Conservation (phyloP, 78 protist species). For the Polysphondylium violaceum region DNA sequence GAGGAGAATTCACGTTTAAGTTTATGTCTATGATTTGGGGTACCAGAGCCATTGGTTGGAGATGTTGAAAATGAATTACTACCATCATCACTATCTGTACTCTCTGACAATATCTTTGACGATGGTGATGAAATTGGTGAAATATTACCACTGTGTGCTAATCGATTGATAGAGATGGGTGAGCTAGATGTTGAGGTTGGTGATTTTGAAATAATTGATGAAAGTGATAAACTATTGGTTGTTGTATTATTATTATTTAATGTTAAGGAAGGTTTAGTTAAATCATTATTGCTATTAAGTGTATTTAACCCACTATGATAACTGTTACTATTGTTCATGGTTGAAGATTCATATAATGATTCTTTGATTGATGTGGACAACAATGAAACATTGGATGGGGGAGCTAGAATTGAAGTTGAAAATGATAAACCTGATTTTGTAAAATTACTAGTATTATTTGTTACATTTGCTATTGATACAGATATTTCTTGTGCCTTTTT, state of each 20-base stretch:
- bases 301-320: no score
- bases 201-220: conserved; percentile 15
- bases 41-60: background rate
- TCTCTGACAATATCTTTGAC: background rate
- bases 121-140: conserved; percentile 52
- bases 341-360: no score
- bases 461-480: no score
- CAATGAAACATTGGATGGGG: background rate
- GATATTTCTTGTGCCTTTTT: conserved; percentile 38
- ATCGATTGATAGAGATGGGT: conserved; percentile 20
- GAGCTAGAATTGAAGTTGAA: background rate
- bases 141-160: background rate
- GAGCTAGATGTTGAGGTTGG: conserved; percentile 18
- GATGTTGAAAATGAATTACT: conserved; percentile 19
- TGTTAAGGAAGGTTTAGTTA: background rate
- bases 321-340: no score
- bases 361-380: no score
- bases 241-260: conserved; percentile 3
- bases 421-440: background rate
- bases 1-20: conserved; percentile 42
- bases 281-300: background rate
- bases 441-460: no score
- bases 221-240: conserved; percentile 17
- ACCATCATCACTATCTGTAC: conserved; percentile 9
- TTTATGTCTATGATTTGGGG: background rate